These are phyloP conservation scores for Diaporthe caulivora DNA, from an alignment of 2,329 filamentous ascomycete species.

Conservation along the genomic window DNA sequence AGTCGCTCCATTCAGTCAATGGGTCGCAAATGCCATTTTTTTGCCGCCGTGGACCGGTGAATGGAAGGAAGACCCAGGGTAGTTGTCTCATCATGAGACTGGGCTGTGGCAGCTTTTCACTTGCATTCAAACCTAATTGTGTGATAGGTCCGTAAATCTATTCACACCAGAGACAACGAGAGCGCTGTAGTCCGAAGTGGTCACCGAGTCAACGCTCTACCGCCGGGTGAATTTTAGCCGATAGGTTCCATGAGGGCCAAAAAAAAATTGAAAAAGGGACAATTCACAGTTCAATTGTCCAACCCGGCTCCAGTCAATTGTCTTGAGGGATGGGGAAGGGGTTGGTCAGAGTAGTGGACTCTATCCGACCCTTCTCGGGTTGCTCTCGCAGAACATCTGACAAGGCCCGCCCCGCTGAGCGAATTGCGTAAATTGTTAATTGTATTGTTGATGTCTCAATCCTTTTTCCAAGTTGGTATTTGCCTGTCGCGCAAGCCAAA, in stretches of 20 bases:
- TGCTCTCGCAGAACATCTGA: not conserved
- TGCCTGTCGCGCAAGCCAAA: not conserved
- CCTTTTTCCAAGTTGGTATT: not conserved
- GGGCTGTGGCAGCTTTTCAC: not conserved
- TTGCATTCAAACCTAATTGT: not conserved
- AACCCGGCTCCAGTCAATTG: not conserved
- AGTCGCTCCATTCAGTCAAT: not conserved
- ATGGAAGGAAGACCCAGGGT: conserved; percentile 14
- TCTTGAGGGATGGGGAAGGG: not conserved
- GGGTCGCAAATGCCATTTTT: conserved; percentile 4
- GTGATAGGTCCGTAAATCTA: not conserved
- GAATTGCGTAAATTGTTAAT: not conserved
- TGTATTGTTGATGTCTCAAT: not conserved
- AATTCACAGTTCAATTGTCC: not conserved
- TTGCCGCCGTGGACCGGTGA: not conserved
- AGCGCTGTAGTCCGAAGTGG: not conserved
- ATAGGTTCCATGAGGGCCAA: not conserved
- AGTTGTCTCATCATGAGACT: not conserved
- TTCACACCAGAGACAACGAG: not conserved
- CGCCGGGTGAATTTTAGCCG: not conserved
- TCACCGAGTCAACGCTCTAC: not conserved
- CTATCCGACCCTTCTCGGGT: not conserved
- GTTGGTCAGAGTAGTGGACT: not conserved
- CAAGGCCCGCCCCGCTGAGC: not conserved
- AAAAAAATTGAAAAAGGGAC: not conserved